Conservation (phyloP, 2,329 filamentous ascomycete species). For the Botrytis cinerea region DNA sequence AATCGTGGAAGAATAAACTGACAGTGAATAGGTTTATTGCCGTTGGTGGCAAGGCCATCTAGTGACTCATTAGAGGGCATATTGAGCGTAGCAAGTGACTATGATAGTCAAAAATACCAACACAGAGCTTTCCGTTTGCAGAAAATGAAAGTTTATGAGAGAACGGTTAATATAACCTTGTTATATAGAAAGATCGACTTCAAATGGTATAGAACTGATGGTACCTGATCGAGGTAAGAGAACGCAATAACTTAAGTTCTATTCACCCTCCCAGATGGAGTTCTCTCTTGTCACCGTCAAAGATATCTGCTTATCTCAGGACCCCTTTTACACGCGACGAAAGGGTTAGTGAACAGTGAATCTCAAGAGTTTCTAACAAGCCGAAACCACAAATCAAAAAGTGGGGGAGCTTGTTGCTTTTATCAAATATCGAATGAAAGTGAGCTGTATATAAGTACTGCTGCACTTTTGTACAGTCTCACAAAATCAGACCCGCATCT, state of each 20-base stretch:
- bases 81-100: background rate
- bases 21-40: conserved; percentile 20
- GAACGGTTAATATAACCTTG: background rate
- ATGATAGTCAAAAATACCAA: background rate
- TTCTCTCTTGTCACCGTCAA: background rate
- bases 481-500: conserved; percentile 5
- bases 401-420: background rate
- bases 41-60: background rate
- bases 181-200: background rate
- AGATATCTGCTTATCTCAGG: background rate
- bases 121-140: background rate
- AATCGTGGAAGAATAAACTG: background rate
- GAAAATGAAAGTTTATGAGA: background rate
- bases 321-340: background rate
- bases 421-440: background rate
- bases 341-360: background rate
- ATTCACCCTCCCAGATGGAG: background rate
- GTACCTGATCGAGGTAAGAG: background rate
- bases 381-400: background rate
- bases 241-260: background rate
- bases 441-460: conserved; percentile 6
- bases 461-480: conserved; percentile 17
- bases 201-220: background rate
- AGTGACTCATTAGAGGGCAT: conserved; percentile 16
- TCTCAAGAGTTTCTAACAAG: background rate